phyloP scores from a whole-genome alignment of 768 basidiomycete species.

The Phylloporus scabripes region DNA sequence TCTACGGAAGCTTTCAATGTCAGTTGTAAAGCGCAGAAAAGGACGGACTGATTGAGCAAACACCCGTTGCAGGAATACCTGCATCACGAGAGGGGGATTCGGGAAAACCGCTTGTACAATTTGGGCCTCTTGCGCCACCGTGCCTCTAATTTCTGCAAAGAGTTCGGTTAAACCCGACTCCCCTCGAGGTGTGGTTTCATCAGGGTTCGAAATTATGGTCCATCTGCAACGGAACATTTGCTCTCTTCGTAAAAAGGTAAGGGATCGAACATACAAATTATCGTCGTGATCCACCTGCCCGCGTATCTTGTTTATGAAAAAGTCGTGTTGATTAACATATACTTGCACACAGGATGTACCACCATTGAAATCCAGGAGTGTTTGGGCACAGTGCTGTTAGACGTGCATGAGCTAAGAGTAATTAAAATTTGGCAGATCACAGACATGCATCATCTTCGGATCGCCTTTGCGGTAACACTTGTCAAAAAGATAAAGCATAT shows the following conservation, averaged over 20 bases:
- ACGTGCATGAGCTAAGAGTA: conserved; percentile 8
- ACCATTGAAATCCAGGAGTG: conserved; percentile 95
- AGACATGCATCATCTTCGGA: conserved; percentile 98
- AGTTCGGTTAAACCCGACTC: conserved; percentile 78
- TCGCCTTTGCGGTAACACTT: conserved; percentile 94
- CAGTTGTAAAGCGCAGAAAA: background rate
- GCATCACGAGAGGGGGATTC: conserved; percentile 93
- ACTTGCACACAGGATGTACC: conserved; percentile 96
- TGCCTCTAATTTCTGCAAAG: conserved; percentile 81
- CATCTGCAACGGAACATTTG: conserved; percentile 54
- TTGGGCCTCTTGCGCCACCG: conserved; percentile 92
- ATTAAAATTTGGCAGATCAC: conserved; percentile 22
- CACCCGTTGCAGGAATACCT: conserved; percentile 93
- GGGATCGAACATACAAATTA: conserved; percentile 41
- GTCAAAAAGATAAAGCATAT: conserved; percentile 95
- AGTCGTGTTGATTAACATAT: conserved; percentile 99
- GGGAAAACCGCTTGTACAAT: conserved; percentile 99
- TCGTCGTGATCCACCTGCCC: conserved; percentile 54
- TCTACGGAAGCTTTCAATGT: conserved; percentile 41
- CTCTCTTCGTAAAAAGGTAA: background rate
- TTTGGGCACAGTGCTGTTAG: conserved; percentile 93
- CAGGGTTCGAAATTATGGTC: conserved; percentile 74
- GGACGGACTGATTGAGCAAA: conserved; percentile 89
- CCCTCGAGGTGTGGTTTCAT: conserved; percentile 64
- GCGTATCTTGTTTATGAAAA: conserved; percentile 93